Percentiles rank a stretch among this genome's conserved stretches.
phyloP scores from a whole-genome alignment of 2,329 filamentous ascomycete genomes.

The Sporothrix brasiliensis region DNA sequence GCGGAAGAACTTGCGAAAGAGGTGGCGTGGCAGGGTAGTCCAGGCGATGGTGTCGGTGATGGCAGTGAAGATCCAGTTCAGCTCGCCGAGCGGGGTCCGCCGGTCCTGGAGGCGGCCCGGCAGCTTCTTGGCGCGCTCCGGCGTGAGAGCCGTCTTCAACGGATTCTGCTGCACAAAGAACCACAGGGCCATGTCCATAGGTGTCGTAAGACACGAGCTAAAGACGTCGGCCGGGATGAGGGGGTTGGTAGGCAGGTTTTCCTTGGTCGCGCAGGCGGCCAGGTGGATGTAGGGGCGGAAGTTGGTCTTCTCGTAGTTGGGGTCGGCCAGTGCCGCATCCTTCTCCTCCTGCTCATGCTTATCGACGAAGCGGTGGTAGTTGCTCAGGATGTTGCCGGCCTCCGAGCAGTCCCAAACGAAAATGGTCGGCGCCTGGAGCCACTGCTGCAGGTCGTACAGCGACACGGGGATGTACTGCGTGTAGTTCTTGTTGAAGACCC shows the following conservation, averaged over 20 bases:
- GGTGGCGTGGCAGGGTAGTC: constrained; percentile 85
- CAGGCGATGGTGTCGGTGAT: constrained; percentile 99
- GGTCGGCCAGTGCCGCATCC: constrained; percentile 74
- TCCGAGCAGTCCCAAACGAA: constrained; percentile 99
- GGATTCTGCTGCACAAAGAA: constrained; percentile 97
- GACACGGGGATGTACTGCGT: constrained; percentile 98
- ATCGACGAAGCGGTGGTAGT: constrained; percentile 91
- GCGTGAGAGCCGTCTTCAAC: constrained; percentile 65
- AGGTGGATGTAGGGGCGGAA: constrained; percentile 78
- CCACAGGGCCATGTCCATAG: constrained; percentile 94
- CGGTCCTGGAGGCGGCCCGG: constrained; percentile 91
- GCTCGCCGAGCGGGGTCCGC: constrained; percentile 87
- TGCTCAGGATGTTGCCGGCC: constrained; percentile 90
- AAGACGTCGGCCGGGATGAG: constrained; percentile 92
- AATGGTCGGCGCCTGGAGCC: constrained; percentile 92
- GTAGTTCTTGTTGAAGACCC: constrained; percentile 99
- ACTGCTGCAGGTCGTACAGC: constrained; percentile 90
- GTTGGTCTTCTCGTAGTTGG: constrained; percentile 77
- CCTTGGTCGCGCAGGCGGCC: constrained; percentile 85
- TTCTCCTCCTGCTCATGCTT: constrained; percentile 91
- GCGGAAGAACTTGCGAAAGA: constrained; percentile 96
- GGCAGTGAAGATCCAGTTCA: constrained; percentile 99
- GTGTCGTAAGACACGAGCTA: constrained; percentile 92
- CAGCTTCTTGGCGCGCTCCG: constrained; percentile 84
- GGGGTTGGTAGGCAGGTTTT: constrained; percentile 93